A percentile compares a stretch with the other conserved stretches of the same genome.
Conservation (phyloP, 306 rosid genomes). For the Dryas drummondii region DNA sequence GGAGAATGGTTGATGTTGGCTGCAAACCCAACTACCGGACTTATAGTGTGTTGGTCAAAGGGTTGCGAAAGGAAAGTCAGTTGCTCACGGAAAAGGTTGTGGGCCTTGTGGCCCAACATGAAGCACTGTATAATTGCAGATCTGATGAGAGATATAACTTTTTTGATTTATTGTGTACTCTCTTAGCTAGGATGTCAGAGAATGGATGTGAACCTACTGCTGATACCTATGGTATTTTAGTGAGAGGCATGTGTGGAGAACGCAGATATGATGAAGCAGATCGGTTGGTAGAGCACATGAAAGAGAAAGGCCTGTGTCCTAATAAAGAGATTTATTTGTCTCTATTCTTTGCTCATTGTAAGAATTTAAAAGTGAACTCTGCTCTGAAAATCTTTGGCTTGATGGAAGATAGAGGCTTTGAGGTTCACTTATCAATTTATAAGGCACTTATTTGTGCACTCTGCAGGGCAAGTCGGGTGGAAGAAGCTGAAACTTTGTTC, state of each 20-base stretch:
- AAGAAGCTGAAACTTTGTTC: constrained; percentile 41
- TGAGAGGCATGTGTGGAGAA: constrained; percentile 45
- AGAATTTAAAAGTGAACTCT: constrained; percentile 31
- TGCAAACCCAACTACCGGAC: constrained; percentile 46
- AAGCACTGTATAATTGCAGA: constrained; percentile 20
- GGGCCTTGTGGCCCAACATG: constrained; percentile 31
- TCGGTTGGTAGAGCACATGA: constrained; percentile 34
- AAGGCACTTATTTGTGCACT: constrained; percentile 44
- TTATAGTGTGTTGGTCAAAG: constrained; percentile 31
- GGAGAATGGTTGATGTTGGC: constrained; percentile 34
- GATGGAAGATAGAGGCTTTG: constrained; percentile 30
- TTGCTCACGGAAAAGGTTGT: constrained; percentile 26
- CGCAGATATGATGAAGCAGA: constrained; percentile 34
- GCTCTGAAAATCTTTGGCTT: constrained; percentile 34
- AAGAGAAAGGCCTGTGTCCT: constrained; percentile 35
- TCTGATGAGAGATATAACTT: constrained; percentile 17
- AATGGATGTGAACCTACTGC: constrained; percentile 33
- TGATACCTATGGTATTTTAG: constrained; percentile 34
- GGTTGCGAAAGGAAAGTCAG: constrained; percentile 35
- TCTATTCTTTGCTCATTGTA: constrained; percentile 33
- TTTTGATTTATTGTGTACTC: constrained; percentile 16
- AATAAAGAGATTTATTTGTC: constrained; percentile 26
- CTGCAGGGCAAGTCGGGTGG: constrained; percentile 24
- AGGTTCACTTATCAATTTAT: constrained; percentile 21
- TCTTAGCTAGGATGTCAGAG: constrained; percentile 37